A percentile compares a stretch with the other conserved stretches of the same genome.
Conservation (phyloP, 768 basidiomycete species). For the Leucosporidium yakuticum region DNA sequence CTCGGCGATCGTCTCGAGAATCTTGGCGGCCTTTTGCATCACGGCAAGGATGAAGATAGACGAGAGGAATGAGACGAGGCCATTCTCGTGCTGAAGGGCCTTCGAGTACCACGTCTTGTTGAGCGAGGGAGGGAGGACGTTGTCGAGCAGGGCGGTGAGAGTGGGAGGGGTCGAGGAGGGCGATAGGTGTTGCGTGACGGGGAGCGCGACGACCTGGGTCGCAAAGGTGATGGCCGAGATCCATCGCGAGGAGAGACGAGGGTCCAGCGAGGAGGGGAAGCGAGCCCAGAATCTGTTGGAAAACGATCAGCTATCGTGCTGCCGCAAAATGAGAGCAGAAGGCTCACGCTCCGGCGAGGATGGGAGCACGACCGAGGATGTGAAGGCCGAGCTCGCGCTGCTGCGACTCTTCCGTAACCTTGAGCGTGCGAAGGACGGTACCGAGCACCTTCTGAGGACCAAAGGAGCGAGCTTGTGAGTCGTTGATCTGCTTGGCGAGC, state of each 20-base stretch:
- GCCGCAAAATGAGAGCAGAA: not conserved
- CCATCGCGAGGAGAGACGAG: constrained; percentile 83
- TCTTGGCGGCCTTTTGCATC: constrained; percentile 61
- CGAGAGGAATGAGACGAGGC: constrained; percentile 77
- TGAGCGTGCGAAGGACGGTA: constrained; percentile 65
- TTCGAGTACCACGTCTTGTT: constrained; percentile 71
- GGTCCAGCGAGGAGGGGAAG: constrained; percentile 56
- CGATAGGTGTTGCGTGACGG: constrained; percentile 53
- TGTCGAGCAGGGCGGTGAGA: constrained; percentile 63
- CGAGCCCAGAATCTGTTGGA: constrained; percentile 32
- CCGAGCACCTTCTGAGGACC: constrained; percentile 67
- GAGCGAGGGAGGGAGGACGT: constrained; percentile 66
- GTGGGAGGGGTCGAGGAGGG: constrained; percentile 63
- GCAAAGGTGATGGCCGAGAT: constrained; percentile 80
- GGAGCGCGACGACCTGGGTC: constrained; percentile 68
- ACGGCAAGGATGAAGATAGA: constrained; percentile 71
- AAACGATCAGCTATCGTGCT: not conserved
- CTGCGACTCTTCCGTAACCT: constrained; percentile 79
- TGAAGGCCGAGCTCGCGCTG: constrained; percentile 79
- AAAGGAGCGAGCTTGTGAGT: constrained; percentile 19
- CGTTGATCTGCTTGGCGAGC: constrained; percentile 54
- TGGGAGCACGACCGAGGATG: constrained; percentile 51
- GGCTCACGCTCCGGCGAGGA: constrained; percentile 19
- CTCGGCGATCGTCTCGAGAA: constrained; percentile 51
- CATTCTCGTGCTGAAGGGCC: constrained; percentile 65